phyloP scores from a whole-genome alignment of 2,329 filamentous ascomycete genomes.

The Xylaria sp. region DNA sequence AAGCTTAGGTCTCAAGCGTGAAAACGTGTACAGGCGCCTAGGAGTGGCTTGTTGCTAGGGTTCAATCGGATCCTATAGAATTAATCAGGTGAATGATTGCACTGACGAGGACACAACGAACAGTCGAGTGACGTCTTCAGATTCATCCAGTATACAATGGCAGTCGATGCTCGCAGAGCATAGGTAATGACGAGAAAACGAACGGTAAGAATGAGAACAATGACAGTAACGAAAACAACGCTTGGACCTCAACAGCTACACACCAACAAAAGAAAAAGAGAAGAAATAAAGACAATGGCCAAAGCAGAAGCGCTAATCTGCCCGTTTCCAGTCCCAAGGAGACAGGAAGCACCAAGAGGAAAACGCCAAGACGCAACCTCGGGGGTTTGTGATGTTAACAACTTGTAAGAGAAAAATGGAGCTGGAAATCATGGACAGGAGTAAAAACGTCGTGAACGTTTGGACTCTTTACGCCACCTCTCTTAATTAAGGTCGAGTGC shows the following conservation, averaged over 20 bases:
- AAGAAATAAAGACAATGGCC: conserved; percentile 17
- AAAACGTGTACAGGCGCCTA: conserved; percentile 37
- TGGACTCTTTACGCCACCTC: background rate
- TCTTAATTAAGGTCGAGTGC: too few relatives aligned
- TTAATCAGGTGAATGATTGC: conserved; percentile 8
- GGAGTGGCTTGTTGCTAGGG: background rate
- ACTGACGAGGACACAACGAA: background rate
- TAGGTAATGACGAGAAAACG: conserved; percentile 28
- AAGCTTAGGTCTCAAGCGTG: conserved; percentile 14
- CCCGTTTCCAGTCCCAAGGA: conserved; percentile 3
- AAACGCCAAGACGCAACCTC: conserved; percentile 22
- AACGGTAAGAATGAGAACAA: conserved; percentile 20
- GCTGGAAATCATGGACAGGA: conserved; percentile 27
- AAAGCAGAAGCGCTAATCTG: conserved; percentile 25
- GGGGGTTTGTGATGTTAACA: conserved; percentile 13
- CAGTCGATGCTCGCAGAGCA: conserved; percentile 42
- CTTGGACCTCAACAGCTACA: background rate
- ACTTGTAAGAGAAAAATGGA: conserved; percentile 37
- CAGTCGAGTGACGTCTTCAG: background rate
- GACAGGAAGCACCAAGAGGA: conserved; percentile 23
- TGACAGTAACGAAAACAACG: background rate
- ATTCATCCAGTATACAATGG: background rate
- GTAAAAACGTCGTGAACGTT: conserved; percentile 29
- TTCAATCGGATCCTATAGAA: background rate
- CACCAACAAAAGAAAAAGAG: background rate